phyloP scores from a whole-genome alignment of 2,329 filamentous ascomycete species.

The Cladosporium velox region DNA sequence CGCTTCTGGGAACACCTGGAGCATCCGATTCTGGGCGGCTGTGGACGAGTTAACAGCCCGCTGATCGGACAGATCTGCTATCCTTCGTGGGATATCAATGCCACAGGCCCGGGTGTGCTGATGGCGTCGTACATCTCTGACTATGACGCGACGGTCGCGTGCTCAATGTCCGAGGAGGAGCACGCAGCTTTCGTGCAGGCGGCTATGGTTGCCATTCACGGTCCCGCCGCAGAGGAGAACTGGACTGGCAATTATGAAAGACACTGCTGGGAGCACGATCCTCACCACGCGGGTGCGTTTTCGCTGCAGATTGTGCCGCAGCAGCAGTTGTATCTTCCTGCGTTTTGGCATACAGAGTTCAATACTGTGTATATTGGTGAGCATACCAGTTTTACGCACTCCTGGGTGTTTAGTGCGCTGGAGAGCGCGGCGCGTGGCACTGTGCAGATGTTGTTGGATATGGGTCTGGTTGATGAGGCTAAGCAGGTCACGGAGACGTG shows the following conservation, averaged over 20 bases:
- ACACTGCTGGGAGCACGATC: slow-evolving; percentile 25
- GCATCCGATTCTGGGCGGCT: slow-evolving; percentile 63
- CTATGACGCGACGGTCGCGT: slow-evolving; percentile 22
- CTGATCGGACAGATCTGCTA: slow-evolving; percentile 65
- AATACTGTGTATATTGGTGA: slow-evolving; percentile 64
- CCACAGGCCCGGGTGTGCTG: slow-evolving; percentile 60
- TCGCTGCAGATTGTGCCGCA: slow-evolving; percentile 56
- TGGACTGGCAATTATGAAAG: slow-evolving; percentile 41
- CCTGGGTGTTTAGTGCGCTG: slow-evolving; percentile 68
- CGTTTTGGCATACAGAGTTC: slow-evolving; percentile 68
- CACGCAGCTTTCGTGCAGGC: slow-evolving; percentile 64
- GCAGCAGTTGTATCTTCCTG: slow-evolving; percentile 67
- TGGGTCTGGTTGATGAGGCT: slow-evolving; percentile 70
- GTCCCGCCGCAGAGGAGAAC: slow-evolving; percentile 57
- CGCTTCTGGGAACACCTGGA: slow-evolving; percentile 59
- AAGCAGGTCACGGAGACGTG: slow-evolving; percentile 64
- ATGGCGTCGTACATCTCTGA: slow-evolving; percentile 23
- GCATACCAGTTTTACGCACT: slow-evolving; percentile 71
- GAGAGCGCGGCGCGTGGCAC: slow-evolving; percentile 68
- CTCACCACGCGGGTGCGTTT: slow-evolving; percentile 1
- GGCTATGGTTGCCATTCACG: slow-evolving; percentile 66
- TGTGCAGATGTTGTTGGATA: slow-evolving; percentile 62
- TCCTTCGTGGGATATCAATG: slow-evolving; percentile 65
- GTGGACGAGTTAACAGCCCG: slow-evolving; percentile 60
- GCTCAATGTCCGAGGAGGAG: slow-evolving; percentile 53